A percentile compares a stretch with the other conserved stretches of the same genome.
Conservation (phyloP, 192 early-diverging fungal genomes). For the Umbelopsis sp. region DNA sequence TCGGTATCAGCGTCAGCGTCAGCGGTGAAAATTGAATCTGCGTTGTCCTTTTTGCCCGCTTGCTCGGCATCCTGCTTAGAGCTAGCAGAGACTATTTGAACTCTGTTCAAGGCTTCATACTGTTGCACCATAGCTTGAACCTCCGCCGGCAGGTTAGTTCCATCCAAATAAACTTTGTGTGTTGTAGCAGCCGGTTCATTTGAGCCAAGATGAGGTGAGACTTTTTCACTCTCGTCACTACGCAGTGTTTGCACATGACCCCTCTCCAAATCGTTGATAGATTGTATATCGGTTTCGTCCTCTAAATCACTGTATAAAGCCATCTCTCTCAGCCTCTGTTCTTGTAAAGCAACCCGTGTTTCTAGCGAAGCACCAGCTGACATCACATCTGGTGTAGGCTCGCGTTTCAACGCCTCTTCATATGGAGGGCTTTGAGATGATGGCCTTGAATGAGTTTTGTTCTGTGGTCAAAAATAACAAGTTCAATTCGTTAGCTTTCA, state of each 20-base stretch:
- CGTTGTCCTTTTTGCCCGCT: neutral
- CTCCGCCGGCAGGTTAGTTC: neutral
- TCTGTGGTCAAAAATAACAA: neutral
- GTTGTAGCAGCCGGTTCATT: neutral
- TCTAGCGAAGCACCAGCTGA: neutral
- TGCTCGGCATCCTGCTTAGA: neutral
- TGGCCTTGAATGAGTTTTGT: neutral
- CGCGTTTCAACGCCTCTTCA: neutral
- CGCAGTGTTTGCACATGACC: neutral
- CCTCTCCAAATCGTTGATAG: neutral
- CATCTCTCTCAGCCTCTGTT: conserved; percentile 5
- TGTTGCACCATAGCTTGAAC: conserved; percentile 6
- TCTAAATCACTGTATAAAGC: conserved; percentile 7
- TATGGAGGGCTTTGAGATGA: neutral
- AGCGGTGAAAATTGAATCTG: neutral
- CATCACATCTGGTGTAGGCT: neutral
- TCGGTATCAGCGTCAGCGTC: conserved; percentile 1
- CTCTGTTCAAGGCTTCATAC: neutral
- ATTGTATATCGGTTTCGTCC: neutral
- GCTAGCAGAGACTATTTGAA: neutral
- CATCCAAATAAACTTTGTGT: neutral
- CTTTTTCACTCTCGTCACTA: neutral
- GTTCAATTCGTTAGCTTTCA: neutral
- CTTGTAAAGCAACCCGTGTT: conserved; percentile 8
- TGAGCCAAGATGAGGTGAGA: neutral